These are phyloP conservation scores for Auriculariales sp. DNA, from an alignment of 768 basidiomycete species.

Conservation along the genomic window DNA sequence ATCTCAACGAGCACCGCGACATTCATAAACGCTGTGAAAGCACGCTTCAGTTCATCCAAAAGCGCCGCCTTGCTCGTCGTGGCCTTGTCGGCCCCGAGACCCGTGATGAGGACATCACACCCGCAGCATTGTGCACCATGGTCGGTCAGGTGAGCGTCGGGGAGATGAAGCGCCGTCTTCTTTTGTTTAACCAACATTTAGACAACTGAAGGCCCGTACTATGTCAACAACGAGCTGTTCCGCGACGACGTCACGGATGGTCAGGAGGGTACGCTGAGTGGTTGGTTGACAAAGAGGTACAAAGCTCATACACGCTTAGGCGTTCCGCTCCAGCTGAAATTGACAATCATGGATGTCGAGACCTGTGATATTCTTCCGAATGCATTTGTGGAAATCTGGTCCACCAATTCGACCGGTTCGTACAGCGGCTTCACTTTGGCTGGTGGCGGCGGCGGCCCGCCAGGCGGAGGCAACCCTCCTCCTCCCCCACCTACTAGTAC, in stretches of 20 bases:
- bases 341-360: not conserved
- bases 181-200: not conserved
- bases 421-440: conserved; percentile 2
- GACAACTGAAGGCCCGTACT: not conserved
- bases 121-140: not conserved
- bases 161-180: not conserved
- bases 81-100: not conserved
- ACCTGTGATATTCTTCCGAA: not conserved
- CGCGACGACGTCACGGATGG: not conserved
- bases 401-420: not conserved
- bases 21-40: not conserved
- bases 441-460: no score
- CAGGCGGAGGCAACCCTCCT: not conserved
- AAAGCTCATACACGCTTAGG: no score
- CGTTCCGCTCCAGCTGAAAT: not conserved
- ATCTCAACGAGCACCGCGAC: not conserved
- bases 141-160: not conserved
- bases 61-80: not conserved
- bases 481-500: not conserved
- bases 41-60: not conserved
- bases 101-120: not conserved
- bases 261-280: not conserved
- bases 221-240: conserved; percentile 1
- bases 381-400: not conserved
- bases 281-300: no score